Percentiles rank a stretch among this genome's conserved stretches.
Evolutionary conservation across 2,329 filamentous ascomycete species (phyloP).

Genomic region (Malbranchea cinnamomea): DNA sequence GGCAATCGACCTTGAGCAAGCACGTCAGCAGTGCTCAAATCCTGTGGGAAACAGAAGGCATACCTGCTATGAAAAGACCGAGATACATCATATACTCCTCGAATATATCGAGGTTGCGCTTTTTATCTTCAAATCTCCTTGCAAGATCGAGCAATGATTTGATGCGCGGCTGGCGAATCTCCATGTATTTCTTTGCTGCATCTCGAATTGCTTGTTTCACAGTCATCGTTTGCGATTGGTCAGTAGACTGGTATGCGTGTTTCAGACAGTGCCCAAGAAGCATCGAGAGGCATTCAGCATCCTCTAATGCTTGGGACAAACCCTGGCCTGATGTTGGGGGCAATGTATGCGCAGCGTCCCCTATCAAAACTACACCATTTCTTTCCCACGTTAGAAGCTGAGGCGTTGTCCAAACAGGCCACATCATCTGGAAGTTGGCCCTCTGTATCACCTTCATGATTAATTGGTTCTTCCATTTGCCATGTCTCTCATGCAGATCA

Average conservation of each 20-base stretch:
- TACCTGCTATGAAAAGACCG: constrained; percentile 22
- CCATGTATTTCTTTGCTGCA: constrained; percentile 20
- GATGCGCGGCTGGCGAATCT: constrained; percentile 22
- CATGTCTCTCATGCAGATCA: constrained; percentile 28
- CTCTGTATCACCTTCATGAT: constrained; percentile 27
- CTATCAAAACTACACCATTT: constrained; percentile 37
- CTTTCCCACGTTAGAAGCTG: constrained; percentile 33
- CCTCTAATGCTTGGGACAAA: constrained; percentile 41
- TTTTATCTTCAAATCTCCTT: constrained; percentile 20
- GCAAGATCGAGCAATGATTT: constrained; percentile 19
- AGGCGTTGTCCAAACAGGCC: constrained; percentile 35
- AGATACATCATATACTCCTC: constrained; percentile 26
- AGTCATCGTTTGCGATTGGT: not conserved
- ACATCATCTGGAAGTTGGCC: constrained; percentile 29
- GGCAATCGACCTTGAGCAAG: constrained; percentile 6
- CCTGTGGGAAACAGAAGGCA: not conserved
- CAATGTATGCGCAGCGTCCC: constrained; percentile 44
- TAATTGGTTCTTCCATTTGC: constrained; percentile 31
- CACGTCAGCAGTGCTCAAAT: not conserved
- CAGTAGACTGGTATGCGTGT: constrained; percentile 5
- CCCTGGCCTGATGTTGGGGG: constrained; percentile 41
- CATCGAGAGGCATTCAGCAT: constrained; percentile 33
- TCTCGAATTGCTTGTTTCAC: constrained; percentile 13
- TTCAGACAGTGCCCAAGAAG: constrained; percentile 23
- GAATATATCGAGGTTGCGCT: constrained; percentile 19